Evolutionary conservation across 768 basidiomycete genomes (phyloP).

Genomic region (Amanita pallidorosea): DNA sequence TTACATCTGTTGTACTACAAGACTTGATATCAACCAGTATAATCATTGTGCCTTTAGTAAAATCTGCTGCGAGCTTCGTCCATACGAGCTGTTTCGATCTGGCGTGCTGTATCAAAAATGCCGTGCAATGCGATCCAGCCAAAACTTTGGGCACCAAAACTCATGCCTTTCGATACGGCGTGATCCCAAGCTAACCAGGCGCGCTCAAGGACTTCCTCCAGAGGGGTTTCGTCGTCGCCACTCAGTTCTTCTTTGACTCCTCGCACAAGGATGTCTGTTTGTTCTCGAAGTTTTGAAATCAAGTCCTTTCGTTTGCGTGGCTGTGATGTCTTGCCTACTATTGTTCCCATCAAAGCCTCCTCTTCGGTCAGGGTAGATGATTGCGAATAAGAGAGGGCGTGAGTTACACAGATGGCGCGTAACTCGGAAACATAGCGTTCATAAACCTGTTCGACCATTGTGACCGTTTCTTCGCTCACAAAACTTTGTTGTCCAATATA

Average conservation of each 20-base stretch:
- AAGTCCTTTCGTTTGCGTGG: conserved; percentile 39
- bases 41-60: conserved; percentile 7
- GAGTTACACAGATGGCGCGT: conserved; percentile 32
- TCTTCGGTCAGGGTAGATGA: conserved; percentile 43
- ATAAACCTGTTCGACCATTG: conserved; percentile 24
- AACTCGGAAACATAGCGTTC: conserved; percentile 35
- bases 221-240: conserved; percentile 32
- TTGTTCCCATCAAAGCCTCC: conserved; percentile 57
- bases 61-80: conserved; percentile 9
- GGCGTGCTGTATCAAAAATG: conserved; percentile 42
- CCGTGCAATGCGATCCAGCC: conserved; percentile 48
- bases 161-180: conserved; percentile 21
- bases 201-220: conserved; percentile 29
- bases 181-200: conserved; percentile 47
- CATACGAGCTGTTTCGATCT: conserved; percentile 28
- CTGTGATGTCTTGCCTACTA: conserved; percentile 51
- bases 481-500: conserved; percentile 18
- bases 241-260: conserved; percentile 37
- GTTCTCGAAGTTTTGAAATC: conserved; percentile 46
- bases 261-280: conserved; percentile 40
- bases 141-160: conserved; percentile 53
- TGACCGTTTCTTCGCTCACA: conserved; percentile 11
- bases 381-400: conserved; percentile 34
- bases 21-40: neutral
- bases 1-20: conserved; percentile 2